Percentiles rank a stretch among this genome's conserved stretches.
These are phyloP conservation scores for Didymella keratinophila DNA, from an alignment of 2,329 filamentous ascomycete genomes.

Conservation along the genomic window DNA sequence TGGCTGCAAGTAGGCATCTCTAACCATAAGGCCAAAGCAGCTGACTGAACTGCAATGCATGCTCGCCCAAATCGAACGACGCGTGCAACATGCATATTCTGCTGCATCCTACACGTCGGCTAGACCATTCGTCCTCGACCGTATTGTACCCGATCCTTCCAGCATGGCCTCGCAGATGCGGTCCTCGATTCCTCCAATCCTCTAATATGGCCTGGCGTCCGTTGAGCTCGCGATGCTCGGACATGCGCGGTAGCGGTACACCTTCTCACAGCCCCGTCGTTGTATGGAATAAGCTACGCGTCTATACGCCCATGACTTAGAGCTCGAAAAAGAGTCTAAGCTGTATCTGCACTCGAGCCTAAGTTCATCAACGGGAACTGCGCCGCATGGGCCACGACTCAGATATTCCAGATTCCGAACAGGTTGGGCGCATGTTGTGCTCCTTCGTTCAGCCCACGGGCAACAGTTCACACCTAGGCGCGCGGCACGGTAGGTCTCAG, in stretches of 20 bases:
- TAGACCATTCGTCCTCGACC: constrained; percentile 3
- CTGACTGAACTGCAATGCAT: constrained; percentile 28
- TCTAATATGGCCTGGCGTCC: neutral
- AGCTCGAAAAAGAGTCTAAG: neutral
- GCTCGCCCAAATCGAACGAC: constrained; percentile 11
- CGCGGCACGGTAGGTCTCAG: constrained; percentile 10
- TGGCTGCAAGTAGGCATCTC: neutral
- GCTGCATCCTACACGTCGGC: constrained; percentile 5
- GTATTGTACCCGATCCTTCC: constrained; percentile 1
- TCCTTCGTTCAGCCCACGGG: constrained; percentile 8
- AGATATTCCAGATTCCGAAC: constrained; percentile 8
- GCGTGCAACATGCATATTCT: neutral
- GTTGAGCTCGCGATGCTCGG: constrained; percentile 9
- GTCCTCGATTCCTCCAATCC: neutral
- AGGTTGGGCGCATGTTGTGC: neutral
- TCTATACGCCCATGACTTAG: neutral
- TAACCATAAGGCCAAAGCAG: constrained; percentile 18
- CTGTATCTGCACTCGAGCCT: constrained; percentile 4
- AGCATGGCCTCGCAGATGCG: neutral
- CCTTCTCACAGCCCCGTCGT: constrained; percentile 4
- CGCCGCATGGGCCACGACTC: constrained; percentile 5
- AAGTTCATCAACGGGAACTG: neutral
- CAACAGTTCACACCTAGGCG: constrained; percentile 5
- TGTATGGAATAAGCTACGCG: neutral
- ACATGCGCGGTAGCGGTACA: constrained; percentile 6